A percentile compares a stretch with the other conserved stretches of the same genome.
Conservation (phyloP, 495 filamentous ascomycete genomes). For the Aspergillus avenaceus region DNA sequence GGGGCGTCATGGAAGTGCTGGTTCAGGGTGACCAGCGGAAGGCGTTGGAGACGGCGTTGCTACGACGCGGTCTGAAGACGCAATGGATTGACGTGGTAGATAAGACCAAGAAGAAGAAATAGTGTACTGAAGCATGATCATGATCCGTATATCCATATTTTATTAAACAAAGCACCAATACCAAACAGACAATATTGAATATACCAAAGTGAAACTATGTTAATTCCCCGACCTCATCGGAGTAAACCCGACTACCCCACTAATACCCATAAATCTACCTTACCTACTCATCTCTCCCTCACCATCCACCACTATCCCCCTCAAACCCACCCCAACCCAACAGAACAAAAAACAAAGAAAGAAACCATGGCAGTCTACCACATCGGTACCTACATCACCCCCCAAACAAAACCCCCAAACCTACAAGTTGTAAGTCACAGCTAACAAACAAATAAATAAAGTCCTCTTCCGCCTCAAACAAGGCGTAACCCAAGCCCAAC, state of each 20-base stretch:
- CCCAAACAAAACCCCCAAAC: background rate
- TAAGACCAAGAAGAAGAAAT: conserved; percentile 70
- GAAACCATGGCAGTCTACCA: conserved; percentile 21
- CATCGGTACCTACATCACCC: conserved; percentile 11
- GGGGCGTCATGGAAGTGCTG: conserved; percentile 65
- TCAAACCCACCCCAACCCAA: background rate
- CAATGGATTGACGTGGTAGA: conserved; percentile 63
- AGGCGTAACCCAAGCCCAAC: conserved; percentile 27
- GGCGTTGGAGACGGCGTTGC: conserved; percentile 56
- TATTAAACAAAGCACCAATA: no score
- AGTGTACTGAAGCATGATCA: no score
- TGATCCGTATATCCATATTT: no score
- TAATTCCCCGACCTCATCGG: no score
- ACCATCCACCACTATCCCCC: background rate
- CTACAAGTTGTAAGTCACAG: no score
- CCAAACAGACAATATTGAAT: no score
- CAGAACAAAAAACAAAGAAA: background rate
- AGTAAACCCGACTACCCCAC: no score
- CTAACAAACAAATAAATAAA: conserved; percentile 14
- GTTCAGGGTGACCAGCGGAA: conserved; percentile 67
- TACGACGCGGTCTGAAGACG: conserved; percentile 53
- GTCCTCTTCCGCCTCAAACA: conserved; percentile 44
- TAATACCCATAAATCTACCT: no score
- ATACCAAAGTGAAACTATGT: no score
- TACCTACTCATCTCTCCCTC: background rate